Base-by-base conservation (phyloP, 371 early-diverging fungal species). In the Apophysomyces ossiformis region DNA sequence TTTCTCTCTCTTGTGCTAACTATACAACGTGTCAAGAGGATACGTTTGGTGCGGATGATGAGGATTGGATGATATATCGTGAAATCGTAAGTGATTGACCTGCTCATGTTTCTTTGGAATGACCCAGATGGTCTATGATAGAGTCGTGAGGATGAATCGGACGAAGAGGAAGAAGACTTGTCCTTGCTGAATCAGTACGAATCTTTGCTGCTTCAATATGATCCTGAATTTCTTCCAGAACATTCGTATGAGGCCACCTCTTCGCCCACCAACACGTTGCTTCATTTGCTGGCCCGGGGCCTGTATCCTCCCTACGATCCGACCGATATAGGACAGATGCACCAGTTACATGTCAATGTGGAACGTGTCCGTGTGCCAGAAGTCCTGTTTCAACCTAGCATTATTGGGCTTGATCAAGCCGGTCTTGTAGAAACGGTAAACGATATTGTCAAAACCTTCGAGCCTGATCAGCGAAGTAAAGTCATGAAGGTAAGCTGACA, bases 31-130 rank as follows among this genome's bases (percentile, higher is more conserved):
- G 7, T 43, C 26, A 71, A 84, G 95, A 95, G 74, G 96, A 96
- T 66, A 90, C 88, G 1, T 96, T 96, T 84, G 96, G 96, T 26
- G 90, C 90, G n/a, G 91, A 95, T 69, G 96, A 95, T 70, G 92
- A 89, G 7, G 96, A 96, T 68, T 96, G 96, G 96, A 86, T 86
- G 69, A 88, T 96, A 56, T 96, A 96, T 66, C 84, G 93, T 37
- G 92, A 94, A 71, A 94, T 96, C 62, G 90, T 89, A 85, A 80
- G 85, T 70, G 26, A 12, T 57, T 26, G 32, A 26, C 32, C 32
- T 26, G 32, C 32, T 2, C 32, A 26, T 26, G 35, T 35, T 36
- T 32, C 8, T 43, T 15, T 18, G 11, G 21, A 13, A 36, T 21
- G 16, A 61, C 4, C 37, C 5, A 26, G 8, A 45, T n/a, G n/a